Evolutionary conservation across 2,329 filamentous ascomycete genomes (phyloP), one percentile per base, ranked within the genome.

Genomic region (Apiospora marii): DNA sequence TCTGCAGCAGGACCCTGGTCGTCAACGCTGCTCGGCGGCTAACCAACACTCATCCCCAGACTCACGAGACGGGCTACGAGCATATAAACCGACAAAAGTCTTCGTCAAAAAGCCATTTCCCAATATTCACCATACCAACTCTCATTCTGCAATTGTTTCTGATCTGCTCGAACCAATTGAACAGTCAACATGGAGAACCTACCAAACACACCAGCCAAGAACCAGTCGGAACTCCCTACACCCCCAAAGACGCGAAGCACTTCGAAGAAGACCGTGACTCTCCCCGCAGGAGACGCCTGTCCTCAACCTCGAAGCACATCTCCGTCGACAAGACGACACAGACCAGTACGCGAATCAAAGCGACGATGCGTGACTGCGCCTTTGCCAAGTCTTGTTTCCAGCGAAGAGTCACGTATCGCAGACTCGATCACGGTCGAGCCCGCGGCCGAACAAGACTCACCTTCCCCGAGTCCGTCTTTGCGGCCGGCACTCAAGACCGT

Each of bases 211-310:
- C 58, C 58, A 41, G 8, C 34, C 34, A 37, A 64, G 34, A n/a
- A 12, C 34, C 41, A 22, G 34, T 0, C 34, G 10, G 34, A 34
- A 5, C 19, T 41, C 8, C 58, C 34, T 10, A 64, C 58, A 12
- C 58, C 58, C 34, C 58, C 58, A 14, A 41, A 64, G 10, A 64
- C 58, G 19, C 58, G 58, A 64, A 64, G 58, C 34, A 64, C 19
- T 12, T 41, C 22, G 34, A 64, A 64, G 58, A 41, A 64, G 34
- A 4, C 19, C 10, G 30, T 5, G 22, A n/a, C 3, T n/a, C 30
- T n/a, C 7, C n/a, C 58, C 14, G 1, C 16, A 6, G 19, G 22
- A 64, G 58, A 64, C 1, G 16, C 8, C 3, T 41, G 4, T 14
- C 19, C 58, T 6, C 19, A n/a, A 64, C 19, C 58, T 6, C 19